phyloP scores from a whole-genome alignment of 768 basidiomycete species.

The Lanmaoa rubissima region DNA sequence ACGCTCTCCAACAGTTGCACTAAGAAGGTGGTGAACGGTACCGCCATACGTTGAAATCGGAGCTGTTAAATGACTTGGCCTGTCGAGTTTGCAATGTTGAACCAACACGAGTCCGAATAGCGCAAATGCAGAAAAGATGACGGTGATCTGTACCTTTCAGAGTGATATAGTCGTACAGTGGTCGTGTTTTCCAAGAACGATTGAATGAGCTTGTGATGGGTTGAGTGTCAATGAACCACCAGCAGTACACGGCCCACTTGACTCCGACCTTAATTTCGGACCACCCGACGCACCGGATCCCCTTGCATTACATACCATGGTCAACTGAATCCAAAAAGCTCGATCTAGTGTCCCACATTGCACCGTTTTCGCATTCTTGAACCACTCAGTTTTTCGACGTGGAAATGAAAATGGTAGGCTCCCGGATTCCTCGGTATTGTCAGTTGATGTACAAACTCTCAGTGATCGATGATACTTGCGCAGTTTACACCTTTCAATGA shows the following conservation, averaged over 20 bases:
- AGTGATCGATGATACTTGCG: neutral
- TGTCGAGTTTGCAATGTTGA: neutral
- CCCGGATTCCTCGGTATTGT: neutral
- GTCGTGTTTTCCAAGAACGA: neutral
- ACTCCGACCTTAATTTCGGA: neutral
- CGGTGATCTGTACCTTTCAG: neutral
- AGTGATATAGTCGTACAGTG: neutral
- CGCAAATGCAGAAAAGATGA: no score
- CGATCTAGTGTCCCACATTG: neutral
- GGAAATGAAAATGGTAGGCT: neutral
- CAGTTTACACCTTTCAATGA: no score
- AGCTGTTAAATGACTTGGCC: neutral
- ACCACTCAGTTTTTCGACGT: neutral
- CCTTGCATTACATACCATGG: neutral
- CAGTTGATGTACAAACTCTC: neutral
- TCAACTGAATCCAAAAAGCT: neutral
- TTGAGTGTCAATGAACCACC: no score
- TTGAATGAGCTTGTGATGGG: neutral
- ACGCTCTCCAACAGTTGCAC: slow-evolving; percentile 61
- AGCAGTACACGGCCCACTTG: no score
- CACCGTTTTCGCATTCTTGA: neutral
- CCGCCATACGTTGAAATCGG: slow-evolving; percentile 26
- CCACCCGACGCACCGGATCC: neutral
- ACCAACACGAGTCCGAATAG: neutral
- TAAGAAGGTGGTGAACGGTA: slow-evolving; percentile 59